Percentiles rank a stretch among this genome's conserved stretches.
Conservation (phyloP, 352 stramenopile genomes). For the Halophytophthora polymorphica region DNA sequence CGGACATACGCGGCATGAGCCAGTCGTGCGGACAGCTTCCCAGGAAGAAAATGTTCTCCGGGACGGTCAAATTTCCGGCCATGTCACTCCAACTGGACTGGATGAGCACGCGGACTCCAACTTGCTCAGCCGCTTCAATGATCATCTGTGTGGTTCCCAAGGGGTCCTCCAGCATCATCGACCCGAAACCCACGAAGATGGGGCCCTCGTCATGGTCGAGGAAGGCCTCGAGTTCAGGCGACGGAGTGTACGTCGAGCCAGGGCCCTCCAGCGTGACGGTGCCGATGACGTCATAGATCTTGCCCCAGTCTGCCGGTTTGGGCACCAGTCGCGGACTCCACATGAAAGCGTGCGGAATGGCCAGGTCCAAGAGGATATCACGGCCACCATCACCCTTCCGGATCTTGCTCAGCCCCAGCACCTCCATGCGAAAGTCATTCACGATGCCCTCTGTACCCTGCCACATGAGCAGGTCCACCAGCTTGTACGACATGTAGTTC, state of each 20-base stretch:
- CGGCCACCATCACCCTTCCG: slow-evolving; percentile 55
- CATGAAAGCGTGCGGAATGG: slow-evolving; percentile 88
- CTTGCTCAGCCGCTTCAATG: slow-evolving; percentile 62
- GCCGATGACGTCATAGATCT: slow-evolving; percentile 86
- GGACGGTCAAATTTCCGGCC: slow-evolving; percentile 39
- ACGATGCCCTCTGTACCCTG: slow-evolving; percentile 65
- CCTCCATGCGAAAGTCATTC: slow-evolving; percentile 73
- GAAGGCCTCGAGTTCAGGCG: slow-evolving; percentile 60
- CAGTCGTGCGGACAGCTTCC: slow-evolving; percentile 87
- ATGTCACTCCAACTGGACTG: slow-evolving; percentile 90
- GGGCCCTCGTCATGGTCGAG: slow-evolving; percentile 58
- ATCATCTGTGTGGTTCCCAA: slow-evolving; percentile 77
- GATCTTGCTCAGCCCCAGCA: slow-evolving; percentile 59
- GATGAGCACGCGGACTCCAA: slow-evolving; percentile 81
- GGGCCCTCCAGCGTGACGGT: slow-evolving; percentile 60
- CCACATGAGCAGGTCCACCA: slow-evolving; percentile 85
- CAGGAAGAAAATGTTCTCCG: slow-evolving; percentile 62
- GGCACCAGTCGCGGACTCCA: slow-evolving; percentile 86
- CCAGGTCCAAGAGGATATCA: slow-evolving; percentile 54
- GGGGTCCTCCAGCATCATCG: slow-evolving; percentile 89
- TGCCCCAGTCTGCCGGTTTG: slow-evolving; percentile 88
- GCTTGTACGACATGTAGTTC: slow-evolving; percentile 87
- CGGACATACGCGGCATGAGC: slow-evolving; percentile 86
- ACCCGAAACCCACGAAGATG: slow-evolving; percentile 94
- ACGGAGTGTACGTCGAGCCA: slow-evolving; percentile 44